Evolutionary conservation across 805 yeast genomes (phyloP), one percentile per base, ranked within the genome.

Genomic region (Candida vartiovaarae): DNA sequence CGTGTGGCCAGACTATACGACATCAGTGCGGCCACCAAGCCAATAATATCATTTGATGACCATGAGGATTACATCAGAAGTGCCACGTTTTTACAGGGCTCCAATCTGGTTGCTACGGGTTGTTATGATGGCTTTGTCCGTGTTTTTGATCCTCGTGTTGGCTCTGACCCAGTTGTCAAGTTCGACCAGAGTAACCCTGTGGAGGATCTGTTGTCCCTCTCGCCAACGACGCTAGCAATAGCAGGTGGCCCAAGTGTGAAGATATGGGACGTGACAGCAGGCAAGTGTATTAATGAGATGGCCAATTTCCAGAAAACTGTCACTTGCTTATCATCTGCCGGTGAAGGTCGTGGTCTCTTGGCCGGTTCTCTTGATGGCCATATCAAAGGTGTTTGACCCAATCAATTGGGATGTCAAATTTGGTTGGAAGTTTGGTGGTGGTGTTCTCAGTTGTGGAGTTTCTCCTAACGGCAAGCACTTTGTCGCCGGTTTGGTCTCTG

Each of bases 321-420:
- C 34, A 90, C 97, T 11, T 81, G 90, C 48, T 68, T 90, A 49
- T 80, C 84, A 41, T 67, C 75, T 52, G 82, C 91, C 8, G 54
- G 56, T 8, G 84, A 82, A 29, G 86, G 79, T 49, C 68, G 78
- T 40, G 91, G 93, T n/a, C 68, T 93, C 37, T 67, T 93, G 29
- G 97, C 95, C 3, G 97, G 98, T 15, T 89, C 97, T 0, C 70
- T 93, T 45, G 99, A 93, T 65, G 99, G 99, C 23, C 99, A 93
- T 64, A 96, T 93, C 47, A 93, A 93, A 64, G 90, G 90, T 90
- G 37, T 87, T 91, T 61, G 97, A 90, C 63, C 75, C 82, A 24
- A 59, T 76, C 34, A 75, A 77, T 54, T 90, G 91, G 87, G 84
- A 83, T 48, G 96, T 91, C 48, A 86, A 84, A 61, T 91, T 89